Evolutionary conservation across 148 eudicot species (phyloP).

Genomic region (Silene latifolia): DNA sequence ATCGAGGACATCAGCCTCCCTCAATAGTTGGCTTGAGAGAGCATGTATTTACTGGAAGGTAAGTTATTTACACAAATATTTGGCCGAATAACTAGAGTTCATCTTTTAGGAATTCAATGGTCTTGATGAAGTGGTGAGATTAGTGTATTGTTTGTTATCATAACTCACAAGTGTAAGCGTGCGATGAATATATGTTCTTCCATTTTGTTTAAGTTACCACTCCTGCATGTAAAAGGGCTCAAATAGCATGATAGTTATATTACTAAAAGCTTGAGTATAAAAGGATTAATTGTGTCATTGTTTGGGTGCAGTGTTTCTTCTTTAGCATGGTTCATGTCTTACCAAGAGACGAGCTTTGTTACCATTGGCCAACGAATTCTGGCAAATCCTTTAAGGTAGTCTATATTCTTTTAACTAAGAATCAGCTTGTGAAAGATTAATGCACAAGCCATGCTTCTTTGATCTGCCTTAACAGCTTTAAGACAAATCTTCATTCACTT

Average conservation of each 20-base stretch:
- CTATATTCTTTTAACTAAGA: background rate
- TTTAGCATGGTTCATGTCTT: constrained; percentile 98
- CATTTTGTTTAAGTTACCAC: too few species aligned
- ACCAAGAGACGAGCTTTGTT: constrained; percentile 94
- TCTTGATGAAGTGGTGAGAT: background rate
- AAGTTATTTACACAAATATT: constrained; percentile 21
- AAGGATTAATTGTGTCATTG: background rate
- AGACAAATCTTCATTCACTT: background rate
- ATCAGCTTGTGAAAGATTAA: background rate
- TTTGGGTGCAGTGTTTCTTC: constrained; percentile 78
- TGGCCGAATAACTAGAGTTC: background rate
- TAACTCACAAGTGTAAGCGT: too few species aligned
- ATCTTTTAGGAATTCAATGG: background rate
- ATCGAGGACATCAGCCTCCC: constrained; percentile 49
- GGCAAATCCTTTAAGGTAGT: constrained; percentile 92
- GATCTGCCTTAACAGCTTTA: background rate
- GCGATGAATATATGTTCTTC: too few species aligned
- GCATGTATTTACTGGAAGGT: constrained; percentile 98
- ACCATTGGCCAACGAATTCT: constrained; percentile 95
- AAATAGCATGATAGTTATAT: too few species aligned
- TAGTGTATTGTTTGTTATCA: too few species aligned
- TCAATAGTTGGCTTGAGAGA: constrained; percentile 93
- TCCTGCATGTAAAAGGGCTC: too few species aligned
- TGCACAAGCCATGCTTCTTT: background rate
- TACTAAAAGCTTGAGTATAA: background rate